phyloP scores from a whole-genome alignment of 1,284 basidiomycete genomes.

The Fomitopsis schrenkii region DNA sequence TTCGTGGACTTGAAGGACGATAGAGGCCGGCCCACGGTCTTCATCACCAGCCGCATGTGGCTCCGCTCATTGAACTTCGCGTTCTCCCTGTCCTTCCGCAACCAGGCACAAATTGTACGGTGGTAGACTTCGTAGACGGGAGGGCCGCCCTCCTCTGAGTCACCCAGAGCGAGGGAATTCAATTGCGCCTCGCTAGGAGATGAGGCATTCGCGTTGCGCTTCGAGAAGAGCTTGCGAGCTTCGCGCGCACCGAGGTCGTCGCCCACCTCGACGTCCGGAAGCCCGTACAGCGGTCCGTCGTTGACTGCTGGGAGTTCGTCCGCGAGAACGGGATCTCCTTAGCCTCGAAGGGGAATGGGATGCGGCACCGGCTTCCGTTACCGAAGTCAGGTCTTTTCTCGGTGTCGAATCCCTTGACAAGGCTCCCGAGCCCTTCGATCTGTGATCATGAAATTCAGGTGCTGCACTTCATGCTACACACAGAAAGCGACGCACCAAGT shows the following conservation, averaged over 20 bases:
- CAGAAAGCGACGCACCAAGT: too few relatives aligned
- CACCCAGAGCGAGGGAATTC: neutral
- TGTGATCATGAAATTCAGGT: too few relatives aligned
- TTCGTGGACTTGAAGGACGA: too few relatives aligned
- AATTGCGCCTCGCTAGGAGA: neutral
- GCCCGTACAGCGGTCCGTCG: neutral
- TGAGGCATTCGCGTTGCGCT: neutral
- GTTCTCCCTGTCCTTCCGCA: neutral
- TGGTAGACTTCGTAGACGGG: neutral
- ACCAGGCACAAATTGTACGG: neutral
- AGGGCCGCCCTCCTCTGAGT: neutral
- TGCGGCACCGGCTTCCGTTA: too few relatives aligned
- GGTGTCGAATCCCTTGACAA: too few relatives aligned
- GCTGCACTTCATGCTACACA: too few relatives aligned
- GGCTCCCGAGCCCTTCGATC: too few relatives aligned
- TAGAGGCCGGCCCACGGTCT: neutral
- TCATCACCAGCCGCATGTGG: neutral
- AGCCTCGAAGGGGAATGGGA: too few relatives aligned
- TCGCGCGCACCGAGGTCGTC: neutral
- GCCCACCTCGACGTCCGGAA: neutral
- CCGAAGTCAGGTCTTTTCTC: too few relatives aligned
- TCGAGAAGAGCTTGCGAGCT: neutral
- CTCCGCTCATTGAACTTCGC: neutral
- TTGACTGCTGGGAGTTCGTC: too few relatives aligned
- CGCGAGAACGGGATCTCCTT: neutral